A percentile compares a stretch with the other conserved stretches of the same genome.
These are phyloP conservation scores for Penicillium cataractarum DNA, from an alignment of 495 filamentous ascomycete species.

Conservation along the genomic window DNA sequence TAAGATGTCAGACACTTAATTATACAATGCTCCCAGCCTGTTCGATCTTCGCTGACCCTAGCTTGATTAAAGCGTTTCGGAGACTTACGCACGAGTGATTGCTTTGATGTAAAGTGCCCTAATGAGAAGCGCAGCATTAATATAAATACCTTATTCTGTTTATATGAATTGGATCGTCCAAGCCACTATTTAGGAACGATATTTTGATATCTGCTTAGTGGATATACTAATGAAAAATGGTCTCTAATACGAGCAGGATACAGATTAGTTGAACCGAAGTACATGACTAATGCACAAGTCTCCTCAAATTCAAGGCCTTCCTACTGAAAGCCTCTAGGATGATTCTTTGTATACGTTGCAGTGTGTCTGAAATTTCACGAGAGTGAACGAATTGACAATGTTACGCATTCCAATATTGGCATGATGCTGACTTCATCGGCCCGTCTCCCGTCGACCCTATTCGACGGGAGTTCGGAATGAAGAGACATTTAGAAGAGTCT, in stretches of 20 bases:
- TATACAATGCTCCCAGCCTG: no score
- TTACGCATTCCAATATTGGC: no score
- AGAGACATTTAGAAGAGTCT: no score
- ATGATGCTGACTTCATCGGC: no score
- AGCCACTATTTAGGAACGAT: background rate
- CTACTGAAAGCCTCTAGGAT: background rate
- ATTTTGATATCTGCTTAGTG: background rate
- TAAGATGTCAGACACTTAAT: no score
- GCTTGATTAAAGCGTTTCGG: no score
- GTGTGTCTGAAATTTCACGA: no score
- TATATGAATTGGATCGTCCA: background rate
- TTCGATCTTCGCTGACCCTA: no score
- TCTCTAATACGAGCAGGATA: background rate
- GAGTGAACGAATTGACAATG: no score
- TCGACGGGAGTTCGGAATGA: no score
- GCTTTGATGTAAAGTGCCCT: background rate
- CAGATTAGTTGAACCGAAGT: background rate
- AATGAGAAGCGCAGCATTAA: background rate
- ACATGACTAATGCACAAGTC: background rate
- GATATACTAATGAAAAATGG: background rate
- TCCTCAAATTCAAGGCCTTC: background rate
- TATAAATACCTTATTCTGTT: background rate
- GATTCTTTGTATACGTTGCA: no score
- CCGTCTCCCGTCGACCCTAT: no score
- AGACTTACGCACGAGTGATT: background rate